Base-by-base conservation (phyloP, 2,329 filamentous ascomycete genomes). In the Sclerotinia nivalis region DNA sequence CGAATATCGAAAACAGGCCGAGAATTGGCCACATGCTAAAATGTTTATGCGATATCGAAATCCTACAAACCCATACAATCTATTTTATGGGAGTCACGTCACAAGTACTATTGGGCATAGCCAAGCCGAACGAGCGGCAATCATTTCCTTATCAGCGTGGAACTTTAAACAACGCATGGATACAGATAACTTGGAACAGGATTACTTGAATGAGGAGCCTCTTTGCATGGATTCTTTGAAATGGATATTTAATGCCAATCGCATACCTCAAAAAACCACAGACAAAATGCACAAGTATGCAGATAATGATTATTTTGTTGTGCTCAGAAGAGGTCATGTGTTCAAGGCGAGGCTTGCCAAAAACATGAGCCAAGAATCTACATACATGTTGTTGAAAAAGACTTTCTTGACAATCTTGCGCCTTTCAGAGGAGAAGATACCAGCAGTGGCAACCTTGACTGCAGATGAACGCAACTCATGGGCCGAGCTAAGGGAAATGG, bases 81-180 rank as follows among this genome's bases (percentile, higher is more conserved):
- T 50, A 25, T 59, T 59, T 25, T 40, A 59, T 40, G 56, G 56
- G 28, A 25, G 20, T 22, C 56, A 59, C 25, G 56, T 59, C 15
- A 10, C 31, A 37, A 22, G 31, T 37, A 18, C 31, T 37, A 37
- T 59, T 22, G 9, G 13, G 45, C 75, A 78, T 52, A 68, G 70
- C 2, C 77, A 78, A 66, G 74, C 77, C 5, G 74, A 77, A 65
- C 73, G 74, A 22, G 77, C 77, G 6, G 76, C 77, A 5, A 28
- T 77, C n/a, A 67, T 79, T 43, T 54, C 77, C 22, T 54, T 52
- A 22, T 71, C 72, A 10, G 75, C 75, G 8, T 77, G 73, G 43
- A 40, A 72, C 10, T 77, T 72, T 71, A 74, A 77, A 54, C 60
- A 70, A 34, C 67, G 71, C 5, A 47, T 59, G 31, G 56, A 31